Evolutionary conservation across 805 yeast genomes (phyloP), one percentile per base, ranked within the genome.

Genomic region (Kodamaea nitidulidarum): DNA sequence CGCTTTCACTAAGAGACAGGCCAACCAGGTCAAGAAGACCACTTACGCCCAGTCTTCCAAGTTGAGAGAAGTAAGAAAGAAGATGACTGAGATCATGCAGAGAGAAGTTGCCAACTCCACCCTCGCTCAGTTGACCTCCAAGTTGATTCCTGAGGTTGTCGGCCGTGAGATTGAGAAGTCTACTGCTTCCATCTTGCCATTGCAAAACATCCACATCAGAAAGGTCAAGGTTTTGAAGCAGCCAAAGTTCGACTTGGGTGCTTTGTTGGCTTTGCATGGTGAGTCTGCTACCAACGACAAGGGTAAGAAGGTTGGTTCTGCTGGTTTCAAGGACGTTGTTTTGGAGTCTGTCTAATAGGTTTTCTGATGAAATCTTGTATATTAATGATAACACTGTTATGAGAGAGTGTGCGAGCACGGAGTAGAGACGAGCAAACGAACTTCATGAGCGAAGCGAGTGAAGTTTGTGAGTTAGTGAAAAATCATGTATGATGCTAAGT

Each of bases 121-220:
- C 55, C 81, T 90, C 67, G 87, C 96, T 68, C 97, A 90, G 78
- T 85, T 90, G 70, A 88, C 95, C 60, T 80, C 95, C 65, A 90
- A 91, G 80, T 86, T 90, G 77, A 90, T 90, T 62, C 97, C 98
- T 67, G 98, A 90, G 78, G 96, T 91, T 58, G 90, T 90, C 70
- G 95, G 96, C 69, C 91, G 95, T 75, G 98, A 91, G 76, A 91
- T 90, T 63, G 95, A 88, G 78, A 90, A 88, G 80, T 81, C 95
- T 53, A 86, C 97, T 56, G 88, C 84, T 73, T 76, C 86, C 61
- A 86, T 90, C 78, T 88, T 77, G 83, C 98, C 98, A 66, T 83
- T 91, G 71, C 98, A 91, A 80, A 88, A 91, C 79, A 95, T 90
- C 66, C 95, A 88, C 84, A 86, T 91, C 74, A 90, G 97, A 83